These are phyloP conservation scores for Malassezia japonica DNA, from an alignment of 1,284 basidiomycete genomes.

Conservation along the genomic window DNA sequence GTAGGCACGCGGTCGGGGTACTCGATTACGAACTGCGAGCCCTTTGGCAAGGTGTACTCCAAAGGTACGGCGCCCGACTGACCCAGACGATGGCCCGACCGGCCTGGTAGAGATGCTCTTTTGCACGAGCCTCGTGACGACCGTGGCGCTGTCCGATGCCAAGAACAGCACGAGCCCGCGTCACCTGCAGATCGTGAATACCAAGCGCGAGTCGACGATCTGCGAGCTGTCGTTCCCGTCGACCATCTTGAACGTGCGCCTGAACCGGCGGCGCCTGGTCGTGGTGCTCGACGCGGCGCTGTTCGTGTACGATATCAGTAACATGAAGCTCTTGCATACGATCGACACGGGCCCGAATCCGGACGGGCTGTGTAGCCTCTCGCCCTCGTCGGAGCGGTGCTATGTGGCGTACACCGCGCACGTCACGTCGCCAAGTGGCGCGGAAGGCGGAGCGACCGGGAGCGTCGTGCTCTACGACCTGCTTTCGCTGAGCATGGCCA, in stretches of 20 bases:
- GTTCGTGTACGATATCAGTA: slow-evolving; percentile 97
- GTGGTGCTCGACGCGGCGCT: slow-evolving; percentile 92
- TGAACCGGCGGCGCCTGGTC: slow-evolving; percentile 89
- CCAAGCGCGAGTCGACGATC: slow-evolving; percentile 88
- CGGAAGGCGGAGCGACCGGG: slow-evolving; percentile 27
- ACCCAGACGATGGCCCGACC: slow-evolving; percentile 69
- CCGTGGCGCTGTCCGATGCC: slow-evolving; percentile 80
- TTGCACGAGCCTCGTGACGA: slow-evolving; percentile 89
- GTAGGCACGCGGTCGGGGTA: slow-evolving; percentile 93
- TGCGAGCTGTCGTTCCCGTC: slow-evolving; percentile 96
- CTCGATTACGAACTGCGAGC: slow-evolving; percentile 93
- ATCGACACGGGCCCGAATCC: slow-evolving; percentile 95
- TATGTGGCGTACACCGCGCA: slow-evolving; percentile 93
- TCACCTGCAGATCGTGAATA: slow-evolving; percentile 84
- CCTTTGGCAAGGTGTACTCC: slow-evolving; percentile 88
- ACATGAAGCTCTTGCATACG: slow-evolving; percentile 93
- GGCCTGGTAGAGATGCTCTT: slow-evolving; percentile 99
- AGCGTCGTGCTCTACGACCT: slow-evolving; percentile 64
- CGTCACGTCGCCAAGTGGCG: slow-evolving; percentile 68
- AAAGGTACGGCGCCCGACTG: slow-evolving; percentile 58
- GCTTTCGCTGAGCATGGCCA: slow-evolving; percentile 75
- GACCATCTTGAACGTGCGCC: slow-evolving; percentile 85
- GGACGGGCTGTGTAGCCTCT: slow-evolving; percentile 86
- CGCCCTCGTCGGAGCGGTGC: slow-evolving; percentile 86
- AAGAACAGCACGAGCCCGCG: slow-evolving; percentile 60